These are phyloP conservation scores for Chaetomium globosum DNA, from an alignment of 2,329 filamentous ascomycete genomes.

Conservation along the genomic window DNA sequence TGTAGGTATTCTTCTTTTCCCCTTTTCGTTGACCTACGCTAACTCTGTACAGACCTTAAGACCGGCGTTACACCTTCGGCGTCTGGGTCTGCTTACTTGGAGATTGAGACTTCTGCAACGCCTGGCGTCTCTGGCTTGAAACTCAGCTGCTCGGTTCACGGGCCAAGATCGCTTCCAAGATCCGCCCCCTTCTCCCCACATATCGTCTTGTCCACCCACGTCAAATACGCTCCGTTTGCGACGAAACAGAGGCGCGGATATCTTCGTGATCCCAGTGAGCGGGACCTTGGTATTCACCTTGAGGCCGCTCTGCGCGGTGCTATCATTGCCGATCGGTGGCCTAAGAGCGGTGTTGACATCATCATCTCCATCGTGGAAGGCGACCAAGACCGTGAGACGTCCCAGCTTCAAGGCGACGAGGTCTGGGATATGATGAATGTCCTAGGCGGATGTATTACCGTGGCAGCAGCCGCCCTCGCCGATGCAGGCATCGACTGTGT, in stretches of 20 bases:
- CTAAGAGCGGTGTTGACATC: constrained; percentile 97
- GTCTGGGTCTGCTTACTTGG: constrained; percentile 87
- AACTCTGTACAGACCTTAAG: constrained; percentile 70
- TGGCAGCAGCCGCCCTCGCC: constrained; percentile 86
- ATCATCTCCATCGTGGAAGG: constrained; percentile 91
- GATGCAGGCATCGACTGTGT: constrained; percentile 97
- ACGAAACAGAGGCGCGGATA: constrained; percentile 81
- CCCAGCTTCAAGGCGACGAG: constrained; percentile 56
- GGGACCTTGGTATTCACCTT: constrained; percentile 86
- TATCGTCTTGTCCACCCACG: constrained; percentile 85
- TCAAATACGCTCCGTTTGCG: constrained; percentile 96
- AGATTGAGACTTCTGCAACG: constrained; percentile 57
- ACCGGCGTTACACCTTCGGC: constrained; percentile 92
- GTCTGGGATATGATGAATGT: constrained; percentile 92
- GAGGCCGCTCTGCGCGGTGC: constrained; percentile 88
- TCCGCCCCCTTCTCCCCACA: constrained; percentile 91
- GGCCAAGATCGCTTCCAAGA: constrained; percentile 84
- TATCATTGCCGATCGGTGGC: constrained; percentile 92
- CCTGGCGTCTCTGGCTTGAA: constrained; percentile 66
- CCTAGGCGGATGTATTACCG: constrained; percentile 87
- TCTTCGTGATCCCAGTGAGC: constrained; percentile 79
- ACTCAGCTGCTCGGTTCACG: constrained; percentile 89
- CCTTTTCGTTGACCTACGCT: constrained; percentile 21
- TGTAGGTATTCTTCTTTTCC: constrained; percentile 60
- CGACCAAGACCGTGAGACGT: constrained; percentile 71